Base-by-base conservation (phyloP, 1,139 yeast genomes). In the Martiniozyma asiatica region DNA sequence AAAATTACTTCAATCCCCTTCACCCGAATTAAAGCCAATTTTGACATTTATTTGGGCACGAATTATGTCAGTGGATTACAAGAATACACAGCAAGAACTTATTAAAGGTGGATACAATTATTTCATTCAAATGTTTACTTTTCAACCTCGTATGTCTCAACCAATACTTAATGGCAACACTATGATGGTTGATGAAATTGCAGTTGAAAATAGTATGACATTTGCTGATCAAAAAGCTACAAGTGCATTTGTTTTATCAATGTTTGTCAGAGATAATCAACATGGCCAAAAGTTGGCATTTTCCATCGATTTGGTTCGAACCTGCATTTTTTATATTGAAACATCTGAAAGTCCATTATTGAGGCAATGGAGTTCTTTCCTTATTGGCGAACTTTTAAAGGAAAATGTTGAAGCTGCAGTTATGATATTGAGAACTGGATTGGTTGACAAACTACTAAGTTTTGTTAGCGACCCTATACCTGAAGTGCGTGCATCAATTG, bases 21-120 rank as follows among this genome's bases (percentile, higher is more conserved):
- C 97, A 0, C 93, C 84, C 23, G 98, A 92, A 47, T 61, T 92
- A 37, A 85, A 85, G 47, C 97, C 98, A 0, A 95, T 89, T 3
- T 58, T 89, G 36, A 89, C 92, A 2, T 92, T 87, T 45, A 89
- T 89, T 35, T 89, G 99, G 99, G 95, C 97, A 0, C 64, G 98
- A 42, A 84, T 89, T 16, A 82, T 89, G 93, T 92, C 97, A 4
- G 93, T 89, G 14, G 97, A 89, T 53, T 78, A 79, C 48, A 70
- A 73, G 39, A 79, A 81, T 44, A 85, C 95, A 3, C 98, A 92
- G 50, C 85, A 79, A 41, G 99, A 89, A 48, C 64, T 89, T 25
- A 70, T 92, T 42, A 85, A 87, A 45, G 97, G 89, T 47, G 96
- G 96, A 0, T 89, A 75, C 53, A 74, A 76, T 44, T 92, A 89